These are phyloP conservation scores for Pelagophyceae sp. DNA, from an alignment of 352 stramenopile genomes.

Conservation along the genomic window DNA sequence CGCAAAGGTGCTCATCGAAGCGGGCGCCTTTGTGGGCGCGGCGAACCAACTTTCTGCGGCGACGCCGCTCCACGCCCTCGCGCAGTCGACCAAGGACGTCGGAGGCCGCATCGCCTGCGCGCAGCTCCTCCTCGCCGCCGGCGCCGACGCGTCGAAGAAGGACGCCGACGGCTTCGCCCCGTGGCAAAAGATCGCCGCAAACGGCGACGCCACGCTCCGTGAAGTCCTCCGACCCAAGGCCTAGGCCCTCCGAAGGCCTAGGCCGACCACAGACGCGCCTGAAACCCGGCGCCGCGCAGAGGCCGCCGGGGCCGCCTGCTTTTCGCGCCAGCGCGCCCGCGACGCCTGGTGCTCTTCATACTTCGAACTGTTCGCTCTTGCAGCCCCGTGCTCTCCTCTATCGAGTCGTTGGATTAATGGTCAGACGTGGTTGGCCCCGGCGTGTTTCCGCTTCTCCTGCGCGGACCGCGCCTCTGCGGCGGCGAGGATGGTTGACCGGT, in stretches of 20 bases:
- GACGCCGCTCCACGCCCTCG: slow-evolving; percentile 48
- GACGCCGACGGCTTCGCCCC: slow-evolving; percentile 9
- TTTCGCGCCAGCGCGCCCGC: too few relatives aligned
- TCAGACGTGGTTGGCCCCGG: too few relatives aligned
- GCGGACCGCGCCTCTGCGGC: not conserved
- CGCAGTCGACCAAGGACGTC: slow-evolving; percentile 36
- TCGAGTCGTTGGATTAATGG: too few relatives aligned
- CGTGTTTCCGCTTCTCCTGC: too few relatives aligned
- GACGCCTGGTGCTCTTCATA: too few relatives aligned
- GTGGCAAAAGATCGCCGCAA: not conserved
- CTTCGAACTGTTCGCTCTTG: too few relatives aligned
- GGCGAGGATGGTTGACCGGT: not conserved
- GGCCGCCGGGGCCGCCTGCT: too few relatives aligned
- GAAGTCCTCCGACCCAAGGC: not conserved
- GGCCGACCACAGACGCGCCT: too few relatives aligned
- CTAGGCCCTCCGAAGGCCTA: too few relatives aligned
- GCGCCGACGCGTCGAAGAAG: not conserved
- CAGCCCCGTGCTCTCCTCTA: too few relatives aligned
- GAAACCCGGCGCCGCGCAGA: too few relatives aligned
- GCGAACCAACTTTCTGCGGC: slow-evolving; percentile 44
- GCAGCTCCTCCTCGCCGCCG: not conserved
- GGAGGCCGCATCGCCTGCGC: not conserved
- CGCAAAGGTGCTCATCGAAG: slow-evolving; percentile 38
- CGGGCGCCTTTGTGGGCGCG: slow-evolving; percentile 39
- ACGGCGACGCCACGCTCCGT: not conserved